These are phyloP conservation scores for Pestalotiopsis sp. DNA, from an alignment of 2,329 filamentous ascomycete genomes.

Conservation along the genomic window DNA sequence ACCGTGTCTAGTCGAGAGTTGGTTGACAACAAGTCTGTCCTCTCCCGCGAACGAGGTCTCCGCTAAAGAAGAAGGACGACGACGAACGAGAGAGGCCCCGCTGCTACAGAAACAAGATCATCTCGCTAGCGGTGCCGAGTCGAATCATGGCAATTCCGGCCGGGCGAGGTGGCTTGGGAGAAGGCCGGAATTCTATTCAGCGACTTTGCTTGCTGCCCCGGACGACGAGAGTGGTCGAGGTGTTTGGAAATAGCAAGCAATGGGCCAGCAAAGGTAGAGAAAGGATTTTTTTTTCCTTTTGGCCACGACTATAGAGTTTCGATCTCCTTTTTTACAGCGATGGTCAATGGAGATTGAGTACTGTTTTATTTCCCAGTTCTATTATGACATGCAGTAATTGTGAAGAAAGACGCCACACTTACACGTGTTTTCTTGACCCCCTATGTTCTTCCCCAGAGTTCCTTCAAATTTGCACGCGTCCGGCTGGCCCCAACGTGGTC, in stretches of 20 bases:
- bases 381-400: not conserved
- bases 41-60: too few relatives aligned
- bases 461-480: not conserved
- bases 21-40: too few relatives aligned
- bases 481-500: not conserved
- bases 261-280: not conserved
- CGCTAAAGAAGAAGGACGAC: too few relatives aligned
- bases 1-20: not conserved
- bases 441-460: not conserved
- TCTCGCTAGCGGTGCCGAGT: not conserved
- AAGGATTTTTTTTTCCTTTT: not conserved
- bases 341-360: not conserved
- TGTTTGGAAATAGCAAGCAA: not conserved
- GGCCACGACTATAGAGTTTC: not conserved
- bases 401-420: not conserved
- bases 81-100: not conserved
- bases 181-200: not conserved
- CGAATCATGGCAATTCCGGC: constrained; percentile 1
- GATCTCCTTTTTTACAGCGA: not conserved
- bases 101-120: not conserved
- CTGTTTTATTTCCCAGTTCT: not conserved
- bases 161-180: not conserved
- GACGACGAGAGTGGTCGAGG: not conserved
- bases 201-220: not conserved
- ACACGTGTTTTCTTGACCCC: not conserved